phyloP scores from a whole-genome alignment of 148 eudicot species.

The Arctostaphylos glauca region DNA sequence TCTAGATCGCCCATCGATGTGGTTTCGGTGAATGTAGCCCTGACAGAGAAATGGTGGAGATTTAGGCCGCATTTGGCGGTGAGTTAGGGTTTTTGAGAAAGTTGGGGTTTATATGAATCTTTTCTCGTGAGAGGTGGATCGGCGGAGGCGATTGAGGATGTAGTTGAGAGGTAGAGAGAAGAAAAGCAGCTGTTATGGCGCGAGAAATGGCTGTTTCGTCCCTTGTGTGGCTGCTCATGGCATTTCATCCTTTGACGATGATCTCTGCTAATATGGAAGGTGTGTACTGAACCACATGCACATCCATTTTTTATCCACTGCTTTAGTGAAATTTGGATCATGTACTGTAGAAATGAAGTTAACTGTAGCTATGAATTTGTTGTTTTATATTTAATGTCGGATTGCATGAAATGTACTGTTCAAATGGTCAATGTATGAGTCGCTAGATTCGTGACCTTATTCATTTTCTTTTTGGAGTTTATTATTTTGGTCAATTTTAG shows the following conservation, averaged over 20 bases:
- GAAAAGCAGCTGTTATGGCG: constrained; percentile 27
- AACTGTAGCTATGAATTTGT: background rate
- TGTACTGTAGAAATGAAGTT: background rate
- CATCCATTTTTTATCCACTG: background rate
- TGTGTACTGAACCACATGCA: background rate
- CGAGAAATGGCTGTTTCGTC: constrained; percentile 23
- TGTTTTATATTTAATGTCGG: background rate
- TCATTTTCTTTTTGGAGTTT: background rate
- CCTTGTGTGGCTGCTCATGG: constrained; percentile 32
- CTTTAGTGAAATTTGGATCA: background rate
- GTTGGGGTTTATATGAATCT: constrained; percentile 19
- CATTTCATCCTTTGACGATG: constrained; percentile 34
- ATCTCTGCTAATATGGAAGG: constrained; percentile 70
- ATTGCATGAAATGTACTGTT: background rate
- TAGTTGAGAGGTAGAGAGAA: constrained; percentile 23
- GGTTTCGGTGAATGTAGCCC: background rate
- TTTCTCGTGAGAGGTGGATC: constrained; percentile 21
- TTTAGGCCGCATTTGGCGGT: constrained; percentile 1
- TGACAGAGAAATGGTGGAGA: constrained; percentile 2
- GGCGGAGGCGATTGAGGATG: constrained; percentile 16
- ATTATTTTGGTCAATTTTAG: background rate
- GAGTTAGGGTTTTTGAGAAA: constrained; percentile 13
- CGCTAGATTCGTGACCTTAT: background rate
- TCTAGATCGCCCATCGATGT: constrained; percentile 14
- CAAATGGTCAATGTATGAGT: background rate